These are phyloP conservation scores for Ramalina peruviana DNA, from an alignment of 495 filamentous ascomycete species.

Conservation along the genomic window DNA sequence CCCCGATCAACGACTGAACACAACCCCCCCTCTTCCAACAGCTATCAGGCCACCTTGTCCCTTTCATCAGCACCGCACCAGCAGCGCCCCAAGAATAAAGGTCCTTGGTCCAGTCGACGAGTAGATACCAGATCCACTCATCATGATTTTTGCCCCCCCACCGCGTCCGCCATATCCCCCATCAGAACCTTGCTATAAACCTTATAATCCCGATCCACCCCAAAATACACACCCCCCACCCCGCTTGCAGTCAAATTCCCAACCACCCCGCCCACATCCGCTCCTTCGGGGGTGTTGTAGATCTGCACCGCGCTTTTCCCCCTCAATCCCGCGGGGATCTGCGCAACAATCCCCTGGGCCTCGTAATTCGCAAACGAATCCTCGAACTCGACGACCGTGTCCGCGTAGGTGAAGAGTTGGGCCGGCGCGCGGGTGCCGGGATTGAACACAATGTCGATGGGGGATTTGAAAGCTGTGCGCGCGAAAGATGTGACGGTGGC, in stretches of 20 bases:
- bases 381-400: conserved; percentile 10
- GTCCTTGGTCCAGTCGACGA: too few relatives aligned
- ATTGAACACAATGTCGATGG: conserved; percentile 4
- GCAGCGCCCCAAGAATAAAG: too few relatives aligned
- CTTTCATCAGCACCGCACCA: too few relatives aligned
- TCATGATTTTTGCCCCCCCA: conserved; percentile 1
- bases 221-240: conserved; percentile 7
- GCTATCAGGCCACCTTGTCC: too few relatives aligned
- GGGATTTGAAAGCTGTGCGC: not conserved
- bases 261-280: not conserved
- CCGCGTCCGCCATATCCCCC: not conserved
- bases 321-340: not conserved
- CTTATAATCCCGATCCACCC: conserved; percentile 1
- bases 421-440: conserved; percentile 1
- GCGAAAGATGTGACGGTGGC: conserved; percentile 7
- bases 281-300: not conserved
- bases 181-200: not conserved
- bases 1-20: too few relatives aligned
- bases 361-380: conserved; percentile 1
- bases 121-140: not conserved
- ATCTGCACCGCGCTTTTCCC: conserved; percentile 5
- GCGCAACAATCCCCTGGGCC: not conserved
- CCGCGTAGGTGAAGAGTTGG: conserved; percentile 1
- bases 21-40: too few relatives aligned
- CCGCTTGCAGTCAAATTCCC: conserved; percentile 1